These are phyloP conservation scores for Ophiocordyceps australis DNA, from an alignment of 2,329 filamentous ascomycete species.

Conservation along the genomic window DNA sequence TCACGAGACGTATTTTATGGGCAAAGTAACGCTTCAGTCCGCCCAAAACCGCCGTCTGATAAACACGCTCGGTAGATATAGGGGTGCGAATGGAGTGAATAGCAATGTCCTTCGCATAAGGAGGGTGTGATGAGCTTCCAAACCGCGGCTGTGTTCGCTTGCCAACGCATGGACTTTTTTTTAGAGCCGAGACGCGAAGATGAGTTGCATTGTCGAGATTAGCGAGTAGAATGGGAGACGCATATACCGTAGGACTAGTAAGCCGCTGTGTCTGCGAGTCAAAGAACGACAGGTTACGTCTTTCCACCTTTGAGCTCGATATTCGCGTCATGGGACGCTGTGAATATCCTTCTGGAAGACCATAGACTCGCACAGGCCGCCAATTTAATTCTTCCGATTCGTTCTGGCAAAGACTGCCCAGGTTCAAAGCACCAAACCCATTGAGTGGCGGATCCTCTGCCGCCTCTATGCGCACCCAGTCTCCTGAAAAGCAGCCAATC, in stretches of 20 bases:
- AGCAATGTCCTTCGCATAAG: slow-evolving; percentile 57
- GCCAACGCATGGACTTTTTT: slow-evolving; percentile 27
- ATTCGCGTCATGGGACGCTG: slow-evolving; percentile 42
- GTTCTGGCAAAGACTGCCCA: slow-evolving; percentile 37
- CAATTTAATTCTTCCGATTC: slow-evolving; percentile 47
- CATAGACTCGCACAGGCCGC: slow-evolving; percentile 78
- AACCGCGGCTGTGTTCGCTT: slow-evolving; percentile 37
- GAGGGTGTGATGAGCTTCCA: slow-evolving; percentile 34
- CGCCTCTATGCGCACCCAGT: slow-evolving; percentile 80
- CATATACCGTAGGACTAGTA: slow-evolving; percentile 44
- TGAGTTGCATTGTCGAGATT: slow-evolving; percentile 70
- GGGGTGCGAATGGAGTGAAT: slow-evolving; percentile 81
- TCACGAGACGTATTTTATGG: slow-evolving; percentile 62
- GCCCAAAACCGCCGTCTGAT: slow-evolving; percentile 73
- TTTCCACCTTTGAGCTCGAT: slow-evolving; percentile 31
- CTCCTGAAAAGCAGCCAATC: slow-evolving; percentile 90
- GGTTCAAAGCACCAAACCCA: slow-evolving; percentile 46
- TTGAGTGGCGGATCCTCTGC: slow-evolving; percentile 54
- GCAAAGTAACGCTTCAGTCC: slow-evolving; percentile 84
- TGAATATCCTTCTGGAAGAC: slow-evolving; percentile 60
- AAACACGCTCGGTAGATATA: slow-evolving; percentile 63
- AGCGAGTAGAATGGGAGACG: slow-evolving; percentile 72
- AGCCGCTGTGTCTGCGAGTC: slow-evolving; percentile 48
- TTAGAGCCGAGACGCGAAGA: slow-evolving; percentile 58
- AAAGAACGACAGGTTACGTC: slow-evolving; percentile 41